These are phyloP conservation scores for Oenanthe sinensis DNA, from an alignment of 129 eudicot species.

Conservation along the genomic window DNA sequence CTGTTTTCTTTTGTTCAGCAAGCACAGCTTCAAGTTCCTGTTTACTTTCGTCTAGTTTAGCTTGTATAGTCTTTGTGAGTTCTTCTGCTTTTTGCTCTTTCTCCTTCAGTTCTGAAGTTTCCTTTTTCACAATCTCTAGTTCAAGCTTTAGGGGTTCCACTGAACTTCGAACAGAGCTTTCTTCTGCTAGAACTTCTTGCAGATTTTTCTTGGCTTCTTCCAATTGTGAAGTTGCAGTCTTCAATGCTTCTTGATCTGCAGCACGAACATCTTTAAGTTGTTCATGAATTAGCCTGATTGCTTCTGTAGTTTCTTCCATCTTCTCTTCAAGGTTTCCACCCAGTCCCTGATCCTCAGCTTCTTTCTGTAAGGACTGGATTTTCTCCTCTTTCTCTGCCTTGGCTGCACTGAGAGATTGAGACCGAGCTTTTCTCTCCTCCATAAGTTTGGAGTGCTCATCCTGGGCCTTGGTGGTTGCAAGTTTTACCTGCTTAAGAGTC, in stretches of 20 bases:
- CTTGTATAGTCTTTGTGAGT: conserved; percentile 22
- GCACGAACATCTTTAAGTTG: conserved; percentile 40
- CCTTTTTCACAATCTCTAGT: conserved; percentile 42
- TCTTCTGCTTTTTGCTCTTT: conserved; percentile 33
- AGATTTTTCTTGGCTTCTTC: conserved; percentile 38
- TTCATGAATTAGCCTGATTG: conserved; percentile 45
- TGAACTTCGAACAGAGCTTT: conserved; percentile 22
- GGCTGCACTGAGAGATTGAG: conserved; percentile 20
- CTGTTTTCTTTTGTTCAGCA: conserved; percentile 24
- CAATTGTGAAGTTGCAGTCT: conserved; percentile 30
- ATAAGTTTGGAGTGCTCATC: conserved; percentile 36
- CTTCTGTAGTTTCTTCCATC: conserved; percentile 49
- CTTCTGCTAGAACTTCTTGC: conserved; percentile 33
- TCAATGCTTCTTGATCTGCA: conserved; percentile 36
- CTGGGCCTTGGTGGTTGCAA: conserved; percentile 36
- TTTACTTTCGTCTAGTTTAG: conserved; percentile 38
- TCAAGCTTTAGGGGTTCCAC: conserved; percentile 43
- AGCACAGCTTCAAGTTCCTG: conserved; percentile 40
- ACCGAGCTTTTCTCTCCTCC: conserved; percentile 37
- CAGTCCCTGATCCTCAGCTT: conserved; percentile 13
- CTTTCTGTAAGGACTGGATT: conserved; percentile 35
- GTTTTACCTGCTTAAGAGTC: conserved; percentile 42
- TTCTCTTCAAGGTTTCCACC: conserved; percentile 31
- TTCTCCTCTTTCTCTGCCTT: conserved; percentile 37
- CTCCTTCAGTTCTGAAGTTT: conserved; percentile 27